phyloP scores from a whole-genome alignment of 495 filamentous ascomycete genomes.

The Podospora fimiseda region DNA sequence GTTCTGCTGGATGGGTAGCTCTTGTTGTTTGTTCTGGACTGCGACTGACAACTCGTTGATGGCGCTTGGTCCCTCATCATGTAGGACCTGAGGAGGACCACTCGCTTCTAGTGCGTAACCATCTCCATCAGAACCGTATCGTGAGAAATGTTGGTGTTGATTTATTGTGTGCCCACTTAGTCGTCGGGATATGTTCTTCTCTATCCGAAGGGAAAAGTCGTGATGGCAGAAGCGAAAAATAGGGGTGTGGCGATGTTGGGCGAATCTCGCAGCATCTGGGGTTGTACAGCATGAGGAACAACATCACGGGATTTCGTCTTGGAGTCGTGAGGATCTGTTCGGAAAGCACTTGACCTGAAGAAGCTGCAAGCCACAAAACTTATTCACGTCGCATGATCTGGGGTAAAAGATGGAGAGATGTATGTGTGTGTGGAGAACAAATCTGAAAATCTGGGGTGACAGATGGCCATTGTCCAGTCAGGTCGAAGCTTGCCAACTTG shows the following conservation, averaged over 20 bases:
- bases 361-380: constrained; percentile 8
- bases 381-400: constrained; percentile 7
- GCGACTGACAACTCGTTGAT: not conserved
- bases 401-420: not conserved
- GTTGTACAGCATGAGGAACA: not conserved
- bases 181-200: not conserved
- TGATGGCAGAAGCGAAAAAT: not conserved
- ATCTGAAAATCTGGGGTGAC: constrained; percentile 7
- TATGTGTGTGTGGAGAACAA: constrained; percentile 1
- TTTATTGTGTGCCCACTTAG: not conserved
- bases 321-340: not conserved
- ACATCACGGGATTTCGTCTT: not conserved
- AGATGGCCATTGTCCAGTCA: not conserved
- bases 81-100: constrained; percentile 4
- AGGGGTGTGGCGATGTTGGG: not conserved
- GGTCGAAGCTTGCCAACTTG: not conserved
- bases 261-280: not conserved
- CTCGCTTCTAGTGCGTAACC: too few relatives aligned
- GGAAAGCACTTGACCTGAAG: not conserved
- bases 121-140: not conserved
- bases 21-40: not conserved
- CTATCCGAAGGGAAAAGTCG: not conserved
- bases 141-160: not conserved
- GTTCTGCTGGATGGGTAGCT: not conserved
- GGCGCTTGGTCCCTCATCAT: not conserved